phyloP scores from a whole-genome alignment of 2,329 filamentous ascomycete genomes.

The Neobulgaria alba region DNA sequence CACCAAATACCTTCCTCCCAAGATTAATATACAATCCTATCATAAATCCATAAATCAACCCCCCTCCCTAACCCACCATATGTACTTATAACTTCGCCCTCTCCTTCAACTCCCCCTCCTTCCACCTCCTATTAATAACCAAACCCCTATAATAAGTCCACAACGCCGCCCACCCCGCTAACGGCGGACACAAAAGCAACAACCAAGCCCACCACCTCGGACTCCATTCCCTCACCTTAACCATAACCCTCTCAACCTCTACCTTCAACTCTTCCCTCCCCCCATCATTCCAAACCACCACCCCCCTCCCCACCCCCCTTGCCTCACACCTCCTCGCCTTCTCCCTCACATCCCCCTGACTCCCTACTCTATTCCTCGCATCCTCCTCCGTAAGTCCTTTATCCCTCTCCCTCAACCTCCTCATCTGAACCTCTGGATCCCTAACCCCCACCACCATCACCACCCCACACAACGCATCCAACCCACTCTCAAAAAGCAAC shows the following conservation, averaged over 20 bases:
- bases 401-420: constrained; percentile 66
- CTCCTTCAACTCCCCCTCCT: constrained; percentile 45
- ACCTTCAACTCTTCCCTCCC: constrained; percentile 58
- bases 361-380: constrained; percentile 75
- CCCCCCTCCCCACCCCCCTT: constrained; percentile 54
- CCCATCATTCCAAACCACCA: constrained; percentile 88
- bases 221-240: constrained; percentile 50
- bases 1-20: too few species aligned
- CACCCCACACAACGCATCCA: constrained; percentile 78
- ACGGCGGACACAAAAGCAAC: constrained; percentile 60
- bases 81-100: constrained; percentile 53
- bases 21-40: too few species aligned
- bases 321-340: constrained; percentile 71
- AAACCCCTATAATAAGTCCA: constrained; percentile 69
- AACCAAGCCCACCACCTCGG: constrained; percentile 60
- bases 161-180: constrained; percentile 58
- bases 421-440: constrained; percentile 76
- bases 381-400: constrained; percentile 73
- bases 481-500: constrained; percentile 77
- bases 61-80: too few species aligned
- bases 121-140: constrained; percentile 63
- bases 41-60: too few species aligned
- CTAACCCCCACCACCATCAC: constrained; percentile 80
- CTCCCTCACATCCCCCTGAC: constrained; percentile 76
- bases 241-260: constrained; percentile 60